Conservation (phyloP, 768 basidiomycete species). For the Calvatia gigantea region DNA sequence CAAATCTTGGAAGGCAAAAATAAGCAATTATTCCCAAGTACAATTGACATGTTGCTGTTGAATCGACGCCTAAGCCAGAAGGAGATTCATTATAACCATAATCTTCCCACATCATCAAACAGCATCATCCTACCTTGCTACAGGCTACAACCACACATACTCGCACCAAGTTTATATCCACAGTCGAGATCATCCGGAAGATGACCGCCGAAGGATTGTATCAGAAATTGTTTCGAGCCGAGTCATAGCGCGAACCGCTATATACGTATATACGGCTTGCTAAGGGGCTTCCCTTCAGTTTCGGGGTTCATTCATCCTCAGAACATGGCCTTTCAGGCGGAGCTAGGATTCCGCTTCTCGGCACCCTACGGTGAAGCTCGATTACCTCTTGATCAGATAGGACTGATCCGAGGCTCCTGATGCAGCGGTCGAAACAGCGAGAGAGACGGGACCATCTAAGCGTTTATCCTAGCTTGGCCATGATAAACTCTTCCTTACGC, state of each 20-base stretch:
- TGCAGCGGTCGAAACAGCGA: no score
- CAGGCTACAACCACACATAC: not conserved
- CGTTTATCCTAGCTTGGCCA: not conserved
- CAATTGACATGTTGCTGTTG: not conserved
- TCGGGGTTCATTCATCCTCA: not conserved
- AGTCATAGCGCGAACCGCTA: not conserved
- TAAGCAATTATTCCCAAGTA: not conserved
- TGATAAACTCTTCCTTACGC: not conserved
- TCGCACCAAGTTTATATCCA: not conserved
- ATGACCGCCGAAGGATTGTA: not conserved
- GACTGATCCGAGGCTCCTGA: slow-evolving; percentile 6
- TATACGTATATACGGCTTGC: not conserved
- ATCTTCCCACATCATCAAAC: not conserved
- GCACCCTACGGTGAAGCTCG: not conserved
- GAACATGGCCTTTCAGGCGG: not conserved
- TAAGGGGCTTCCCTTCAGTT: not conserved
- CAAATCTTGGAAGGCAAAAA: not conserved
- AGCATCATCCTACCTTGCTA: not conserved
- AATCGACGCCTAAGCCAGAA: not conserved
- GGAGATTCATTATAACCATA: not conserved
- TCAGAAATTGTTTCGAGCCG: slow-evolving; percentile 11
- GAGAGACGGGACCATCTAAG: no score
- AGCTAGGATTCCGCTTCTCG: not conserved
- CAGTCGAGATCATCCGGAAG: not conserved
- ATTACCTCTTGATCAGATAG: not conserved